Percentiles rank a stretch among this genome's conserved stretches.
These are phyloP conservation scores for Geoglossum glabrum DNA, from an alignment of 495 filamentous ascomycete species.

Conservation along the genomic window DNA sequence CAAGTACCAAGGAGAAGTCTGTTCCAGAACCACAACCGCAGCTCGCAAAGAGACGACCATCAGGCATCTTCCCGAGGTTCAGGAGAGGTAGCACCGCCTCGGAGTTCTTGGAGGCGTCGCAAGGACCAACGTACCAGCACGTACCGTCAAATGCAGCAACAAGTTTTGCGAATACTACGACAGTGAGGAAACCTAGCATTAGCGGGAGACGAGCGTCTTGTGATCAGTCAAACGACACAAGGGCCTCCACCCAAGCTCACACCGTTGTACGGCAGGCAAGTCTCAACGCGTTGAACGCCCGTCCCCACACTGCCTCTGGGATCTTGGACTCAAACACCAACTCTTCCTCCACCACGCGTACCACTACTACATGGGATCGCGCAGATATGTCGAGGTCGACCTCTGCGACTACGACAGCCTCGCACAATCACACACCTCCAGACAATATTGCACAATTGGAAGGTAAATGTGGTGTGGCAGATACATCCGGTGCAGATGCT, in stretches of 20 bases:
- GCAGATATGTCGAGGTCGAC: not conserved
- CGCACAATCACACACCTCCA: not conserved
- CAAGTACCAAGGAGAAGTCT: conserved; percentile 6
- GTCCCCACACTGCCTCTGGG: not conserved
- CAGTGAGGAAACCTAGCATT: not conserved
- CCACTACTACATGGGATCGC: not conserved
- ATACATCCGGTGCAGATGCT: not conserved
- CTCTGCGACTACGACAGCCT: not conserved
- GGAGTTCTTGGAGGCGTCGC: not conserved
- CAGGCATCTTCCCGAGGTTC: not conserved
- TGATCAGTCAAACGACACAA: not conserved
- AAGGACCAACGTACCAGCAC: not conserved
- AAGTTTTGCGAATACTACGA: not conserved
- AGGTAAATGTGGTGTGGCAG: not conserved
- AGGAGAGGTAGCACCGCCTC: not conserved
- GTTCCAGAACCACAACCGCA: conserved; percentile 1
- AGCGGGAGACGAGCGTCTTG: not conserved
- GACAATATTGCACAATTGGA: not conserved
- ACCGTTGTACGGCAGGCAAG: not conserved
- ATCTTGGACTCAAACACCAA: not conserved
- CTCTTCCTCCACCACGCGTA: not conserved
- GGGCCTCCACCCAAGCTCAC: not conserved
- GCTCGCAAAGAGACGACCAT: not conserved
- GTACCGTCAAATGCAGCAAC: not conserved
- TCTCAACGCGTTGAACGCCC: not conserved